Conservation (phyloP, 306 rosid species). For the Quercus robur region DNA sequence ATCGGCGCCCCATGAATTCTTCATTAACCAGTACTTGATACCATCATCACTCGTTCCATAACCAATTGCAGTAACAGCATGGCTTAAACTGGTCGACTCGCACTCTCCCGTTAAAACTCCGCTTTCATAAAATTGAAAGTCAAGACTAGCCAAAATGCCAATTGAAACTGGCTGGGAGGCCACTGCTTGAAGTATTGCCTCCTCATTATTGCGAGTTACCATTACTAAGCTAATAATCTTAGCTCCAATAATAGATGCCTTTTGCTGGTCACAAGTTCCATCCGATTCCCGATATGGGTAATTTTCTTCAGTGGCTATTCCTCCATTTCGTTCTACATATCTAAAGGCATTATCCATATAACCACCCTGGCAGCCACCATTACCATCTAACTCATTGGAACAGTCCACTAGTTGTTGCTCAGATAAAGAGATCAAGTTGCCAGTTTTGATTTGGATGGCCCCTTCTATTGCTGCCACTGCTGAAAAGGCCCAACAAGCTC, state of each 20-base stretch:
- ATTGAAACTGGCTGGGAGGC: constrained; percentile 15
- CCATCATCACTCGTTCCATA: constrained; percentile 2
- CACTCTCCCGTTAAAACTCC: constrained; percentile 12
- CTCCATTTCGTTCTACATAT: background rate
- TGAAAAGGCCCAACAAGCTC: too few species aligned
- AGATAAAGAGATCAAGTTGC: too few species aligned
- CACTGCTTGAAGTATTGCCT: constrained; percentile 15
- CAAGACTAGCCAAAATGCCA: background rate
- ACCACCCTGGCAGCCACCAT: too few species aligned
- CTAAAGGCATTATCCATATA: background rate
- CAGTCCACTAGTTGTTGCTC: too few species aligned
- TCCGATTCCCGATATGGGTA: constrained; percentile 11
- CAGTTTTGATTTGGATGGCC: too few species aligned
- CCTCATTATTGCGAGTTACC: background rate
- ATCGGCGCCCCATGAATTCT: too few species aligned
- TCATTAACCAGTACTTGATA: too few species aligned
- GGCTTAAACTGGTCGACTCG: background rate
- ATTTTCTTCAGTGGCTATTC: constrained; percentile 4
- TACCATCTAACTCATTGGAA: too few species aligned
- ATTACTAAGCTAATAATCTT: background rate
- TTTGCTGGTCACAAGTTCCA: background rate
- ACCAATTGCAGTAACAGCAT: constrained; percentile 24
- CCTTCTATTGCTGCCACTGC: too few species aligned
- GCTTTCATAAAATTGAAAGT: background rate
- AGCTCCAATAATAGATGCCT: background rate